These are phyloP conservation scores for Psilocybe cubensis DNA, from an alignment of 768 basidiomycete genomes.

Conservation along the genomic window DNA sequence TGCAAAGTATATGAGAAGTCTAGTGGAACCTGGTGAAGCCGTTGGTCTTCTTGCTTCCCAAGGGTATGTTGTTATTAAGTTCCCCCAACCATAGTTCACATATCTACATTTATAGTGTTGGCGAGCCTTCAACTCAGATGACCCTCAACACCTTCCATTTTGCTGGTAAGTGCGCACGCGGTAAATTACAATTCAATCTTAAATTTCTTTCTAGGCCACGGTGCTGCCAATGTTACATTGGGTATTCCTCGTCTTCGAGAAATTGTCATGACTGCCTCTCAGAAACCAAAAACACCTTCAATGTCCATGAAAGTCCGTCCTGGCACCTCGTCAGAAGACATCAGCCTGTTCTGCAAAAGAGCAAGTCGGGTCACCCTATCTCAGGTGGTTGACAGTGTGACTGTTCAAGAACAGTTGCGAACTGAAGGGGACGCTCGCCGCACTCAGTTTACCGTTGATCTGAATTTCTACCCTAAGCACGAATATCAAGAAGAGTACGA, in stretches of 20 bases:
- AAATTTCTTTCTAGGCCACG: conserved; percentile 69
- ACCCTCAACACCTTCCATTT: conserved; percentile 99
- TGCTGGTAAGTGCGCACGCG: conserved; percentile 61
- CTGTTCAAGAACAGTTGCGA: conserved; percentile 77
- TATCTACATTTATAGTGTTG: conserved; percentile 62
- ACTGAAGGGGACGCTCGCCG: conserved; percentile 69
- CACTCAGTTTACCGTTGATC: conserved; percentile 79
- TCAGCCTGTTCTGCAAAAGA: conserved; percentile 85
- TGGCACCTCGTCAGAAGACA: conserved; percentile 52
- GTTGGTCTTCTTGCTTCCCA: conserved; percentile 96
- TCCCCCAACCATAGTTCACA: background rate
- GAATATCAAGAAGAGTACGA: conserved; percentile 89
- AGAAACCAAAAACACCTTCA: conserved; percentile 94
- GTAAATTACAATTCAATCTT: conserved; percentile 4
- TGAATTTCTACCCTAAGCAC: conserved; percentile 83
- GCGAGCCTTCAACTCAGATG: conserved; percentile 99
- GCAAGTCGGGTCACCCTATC: conserved; percentile 86
- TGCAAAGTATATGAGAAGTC: conserved; percentile 88
- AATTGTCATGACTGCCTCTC: conserved; percentile 98
- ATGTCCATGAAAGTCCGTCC: conserved; percentile 83
- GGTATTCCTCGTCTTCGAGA: conserved; percentile 99
- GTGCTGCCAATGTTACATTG: conserved; percentile 98
- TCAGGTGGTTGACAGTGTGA: conserved; percentile 83
- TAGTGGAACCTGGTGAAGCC: conserved; percentile 98
- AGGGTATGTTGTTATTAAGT: conserved; percentile 61